Base-by-base conservation (phyloP, 1,284 basidiomycete species). In the Schizophyllum amplum region DNA sequence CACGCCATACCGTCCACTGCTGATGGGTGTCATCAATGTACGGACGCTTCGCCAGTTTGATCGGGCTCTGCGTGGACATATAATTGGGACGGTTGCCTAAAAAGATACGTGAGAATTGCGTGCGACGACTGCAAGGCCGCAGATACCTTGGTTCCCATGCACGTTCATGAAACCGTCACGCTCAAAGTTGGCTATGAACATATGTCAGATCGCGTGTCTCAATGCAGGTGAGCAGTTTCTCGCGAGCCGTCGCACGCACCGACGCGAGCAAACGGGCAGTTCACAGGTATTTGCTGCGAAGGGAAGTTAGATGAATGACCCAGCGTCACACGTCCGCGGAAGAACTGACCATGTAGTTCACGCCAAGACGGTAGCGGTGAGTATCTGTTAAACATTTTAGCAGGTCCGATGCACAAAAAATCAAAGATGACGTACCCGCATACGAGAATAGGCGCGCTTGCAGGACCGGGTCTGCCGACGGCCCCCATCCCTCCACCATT, bases 401-500 rank as follows among this genome's bases (percentile, higher is more conserved):
- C 6, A 47, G 66, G 67, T 46, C 63, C 53, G 65, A 51, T 26
- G 65, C 69, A 13, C 66, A 68, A 33, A 67, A 5, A 53, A 26
- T 9, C 2, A 9, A 6, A 21, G 24, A 24, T 13, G 15, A 46
- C 25, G 48, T n/a, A 68, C 91, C 87, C 13, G 87, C 85, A 75
- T 90, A 92, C 15, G 87, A 85, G 79, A 90, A 92, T 33, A 92
- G 77, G 56, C 90, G 84, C 27, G 82, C 80, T 69, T 92, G 90
- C 55, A 92, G 75, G 55, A 92, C 85, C n/a, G 90, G 90, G 71
- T 92, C 89, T 51, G 80, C 78, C 11, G 84, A 83, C 24, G 87
- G 81, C 74, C 91, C 90, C 65, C 94, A 82, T 69, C 94, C 95
- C 1, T 90, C 90, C 3, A 96, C 75, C 53, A 86, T 72, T 71